These are phyloP conservation scores for Neoboletus subvelutipes DNA, from an alignment of 768 basidiomycete genomes.

Conservation along the genomic window DNA sequence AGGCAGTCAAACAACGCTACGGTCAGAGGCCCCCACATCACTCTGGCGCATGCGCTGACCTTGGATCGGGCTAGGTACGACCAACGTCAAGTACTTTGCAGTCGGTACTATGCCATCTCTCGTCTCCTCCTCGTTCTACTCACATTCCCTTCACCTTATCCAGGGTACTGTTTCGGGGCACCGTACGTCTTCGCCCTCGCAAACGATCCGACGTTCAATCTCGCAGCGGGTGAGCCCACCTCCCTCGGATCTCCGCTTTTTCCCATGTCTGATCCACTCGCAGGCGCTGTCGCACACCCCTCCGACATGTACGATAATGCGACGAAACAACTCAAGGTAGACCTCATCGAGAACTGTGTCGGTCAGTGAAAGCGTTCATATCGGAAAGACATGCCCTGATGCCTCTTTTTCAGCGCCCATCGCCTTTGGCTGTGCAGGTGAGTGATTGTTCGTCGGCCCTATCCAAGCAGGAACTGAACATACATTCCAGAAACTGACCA, in stretches of 20 bases:
- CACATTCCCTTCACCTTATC: not conserved
- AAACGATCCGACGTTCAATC: conserved; percentile 37
- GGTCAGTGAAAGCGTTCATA: conserved; percentile 34
- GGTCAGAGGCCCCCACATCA: conserved; percentile 32
- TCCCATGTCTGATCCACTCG: not conserved
- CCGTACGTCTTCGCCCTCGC: conserved; percentile 50
- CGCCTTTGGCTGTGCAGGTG: conserved; percentile 56
- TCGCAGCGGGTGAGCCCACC: conserved; percentile 44
- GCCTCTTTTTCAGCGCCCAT: conserved; percentile 44
- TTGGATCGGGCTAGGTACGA: conserved; percentile 9
- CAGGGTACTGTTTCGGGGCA: conserved; percentile 61
- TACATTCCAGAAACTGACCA: conserved; percentile 46
- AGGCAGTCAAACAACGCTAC: conserved; percentile 47
- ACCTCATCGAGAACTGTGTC: conserved; percentile 46
- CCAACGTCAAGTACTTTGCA: conserved; percentile 42
- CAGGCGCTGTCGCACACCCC: conserved; percentile 60
- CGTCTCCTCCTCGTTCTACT: not conserved
- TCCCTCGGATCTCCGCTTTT: not conserved
- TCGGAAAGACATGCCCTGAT: not conserved
- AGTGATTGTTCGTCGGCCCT: not conserved
- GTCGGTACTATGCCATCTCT: conserved; percentile 38
- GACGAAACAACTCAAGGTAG: conserved; percentile 39
- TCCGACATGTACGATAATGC: conserved; percentile 20
- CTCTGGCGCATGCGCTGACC: conserved; percentile 7
- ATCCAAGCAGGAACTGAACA: not conserved